Evolutionary conservation across 192 early-diverging fungal genomes (phyloP).

Genomic region (Coemansia brasiliensis): DNA sequence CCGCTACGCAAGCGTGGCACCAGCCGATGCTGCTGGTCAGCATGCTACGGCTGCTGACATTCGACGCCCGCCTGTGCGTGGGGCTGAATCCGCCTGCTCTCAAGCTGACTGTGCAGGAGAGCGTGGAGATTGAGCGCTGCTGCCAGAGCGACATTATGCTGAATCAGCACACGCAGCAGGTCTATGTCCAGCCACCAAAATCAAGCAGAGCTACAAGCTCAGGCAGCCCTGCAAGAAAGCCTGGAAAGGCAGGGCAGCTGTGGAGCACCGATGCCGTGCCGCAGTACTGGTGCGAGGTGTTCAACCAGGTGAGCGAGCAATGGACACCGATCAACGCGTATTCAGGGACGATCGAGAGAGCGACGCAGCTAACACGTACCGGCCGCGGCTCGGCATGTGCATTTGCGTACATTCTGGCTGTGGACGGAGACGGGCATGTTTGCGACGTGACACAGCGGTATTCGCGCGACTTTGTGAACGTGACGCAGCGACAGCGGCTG

Average conservation of each 20-base stretch:
- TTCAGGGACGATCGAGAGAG: constrained; percentile 24
- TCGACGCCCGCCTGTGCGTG: constrained; percentile 35
- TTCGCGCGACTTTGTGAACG: constrained; percentile 35
- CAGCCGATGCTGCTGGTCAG: constrained; percentile 36
- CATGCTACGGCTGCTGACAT: constrained; percentile 33
- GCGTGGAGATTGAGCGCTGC: constrained; percentile 16
- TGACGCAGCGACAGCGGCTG: constrained; percentile 46
- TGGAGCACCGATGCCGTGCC: constrained; percentile 16
- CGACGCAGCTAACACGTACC: constrained; percentile 5
- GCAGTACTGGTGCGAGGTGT: constrained; percentile 70
- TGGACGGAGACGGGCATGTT: constrained; percentile 16
- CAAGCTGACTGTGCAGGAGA: constrained; percentile 37
- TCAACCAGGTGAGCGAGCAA: constrained; percentile 39
- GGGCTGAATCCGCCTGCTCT: constrained; percentile 34
- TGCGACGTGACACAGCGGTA: constrained; percentile 48
- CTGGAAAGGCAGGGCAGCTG: not conserved
- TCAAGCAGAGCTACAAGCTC: not conserved
- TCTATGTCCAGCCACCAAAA: not conserved
- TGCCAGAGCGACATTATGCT: not conserved
- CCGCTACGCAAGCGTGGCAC: constrained; percentile 34
- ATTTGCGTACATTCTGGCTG: constrained; percentile 25
- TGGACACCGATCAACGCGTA: constrained; percentile 59
- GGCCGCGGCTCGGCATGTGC: not conserved
- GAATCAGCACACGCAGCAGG: not conserved
- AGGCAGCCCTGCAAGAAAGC: not conserved